Percentiles rank a stretch among this genome's conserved stretches.
These are phyloP conservation scores for Pestalotiopsis sp. DNA, from an alignment of 2,329 filamentous ascomycete genomes.

Conservation along the genomic window DNA sequence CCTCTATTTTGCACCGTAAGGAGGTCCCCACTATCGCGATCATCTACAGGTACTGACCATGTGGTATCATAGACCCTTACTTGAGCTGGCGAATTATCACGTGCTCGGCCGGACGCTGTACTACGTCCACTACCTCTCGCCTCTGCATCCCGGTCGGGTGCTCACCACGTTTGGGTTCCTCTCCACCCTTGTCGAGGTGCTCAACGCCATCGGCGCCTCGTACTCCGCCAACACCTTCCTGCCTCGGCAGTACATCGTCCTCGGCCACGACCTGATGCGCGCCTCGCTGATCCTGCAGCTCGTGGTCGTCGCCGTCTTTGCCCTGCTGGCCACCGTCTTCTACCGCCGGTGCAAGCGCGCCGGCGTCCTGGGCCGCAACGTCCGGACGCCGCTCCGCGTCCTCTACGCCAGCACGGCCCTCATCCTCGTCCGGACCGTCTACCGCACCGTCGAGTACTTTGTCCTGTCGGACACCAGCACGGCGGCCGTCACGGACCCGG, in stretches of 20 bases:
- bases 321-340: conserved; percentile 44
- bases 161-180: conserved; percentile 48
- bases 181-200: conserved; percentile 44
- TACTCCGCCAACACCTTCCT: conserved; percentile 38
- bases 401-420: conserved; percentile 45
- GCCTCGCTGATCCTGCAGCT: conserved; percentile 49
- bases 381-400: conserved; percentile 31
- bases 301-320: conserved; percentile 45
- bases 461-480: conserved; percentile 31
- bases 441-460: conserved; percentile 50
- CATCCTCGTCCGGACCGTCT: conserved; percentile 51
- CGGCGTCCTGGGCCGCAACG: conserved; percentile 16
- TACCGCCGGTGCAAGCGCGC: conserved; percentile 37
- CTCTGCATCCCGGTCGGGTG: conserved; percentile 48
- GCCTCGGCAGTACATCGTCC: conserved; percentile 25
- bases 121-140: conserved; percentile 63
- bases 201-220: conserved; percentile 47
- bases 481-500: conserved; percentile 29
- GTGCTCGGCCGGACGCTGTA: conserved; percentile 62
- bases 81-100: conserved; percentile 66
- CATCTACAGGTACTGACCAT: not conserved
- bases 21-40: not conserved
- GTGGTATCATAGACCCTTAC: conserved; percentile 48
- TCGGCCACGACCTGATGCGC: conserved; percentile 40
- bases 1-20: conserved; percentile 8